Base-by-base conservation (phyloP, 495 filamentous ascomycete genomes). In the Aspergillus sclerotiicarbonarius region DNA sequence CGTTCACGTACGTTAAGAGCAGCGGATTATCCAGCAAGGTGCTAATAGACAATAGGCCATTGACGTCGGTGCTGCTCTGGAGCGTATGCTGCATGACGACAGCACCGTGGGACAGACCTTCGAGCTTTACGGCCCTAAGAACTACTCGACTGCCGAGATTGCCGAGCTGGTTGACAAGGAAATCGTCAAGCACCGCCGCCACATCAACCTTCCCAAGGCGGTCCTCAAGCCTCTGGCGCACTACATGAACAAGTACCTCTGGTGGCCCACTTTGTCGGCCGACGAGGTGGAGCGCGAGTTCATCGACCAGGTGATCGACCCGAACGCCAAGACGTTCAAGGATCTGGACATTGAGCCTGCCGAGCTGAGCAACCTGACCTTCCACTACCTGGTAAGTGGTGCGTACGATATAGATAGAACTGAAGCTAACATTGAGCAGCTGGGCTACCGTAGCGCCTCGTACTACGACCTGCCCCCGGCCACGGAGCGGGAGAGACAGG, bases 251-350 rank as follows among this genome's bases (percentile, higher is more conserved):
- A 84, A 83, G 63, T 66, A 78, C 44, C 71, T 96, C 16, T 99
- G 92, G 92, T 99, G 91, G 91, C 87, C 85, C 35, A 83, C 86
- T 29, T 79, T 86, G 37, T 91, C 87, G 18, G 83, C 86, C n/a
- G 94, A 98, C 63, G 84, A 95, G 68, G 81, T 99, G 13, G 92
- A 96, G 80, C 81, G 89, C 45, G 92, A 99, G 73, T 97, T 94
- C 79, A 84, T 95, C 62, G 90, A 98, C 72, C 95, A 98, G 73
- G 80, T 84, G 64, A 94, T 99, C 66, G 94, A 99, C 77, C 81
- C 82, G 46, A 86, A 78, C 4, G 93, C 94, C 49, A 98, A 96
- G 83, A 97, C 95, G 6, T 96, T 98, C 82, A 88, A 87, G 75
- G 92, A 98, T 70, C 79, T 99, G 44, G 90, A 84, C 51, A 95